phyloP scores from a whole-genome alignment of 2,329 filamentous ascomycete genomes.

The Diaporthe sp. region DNA sequence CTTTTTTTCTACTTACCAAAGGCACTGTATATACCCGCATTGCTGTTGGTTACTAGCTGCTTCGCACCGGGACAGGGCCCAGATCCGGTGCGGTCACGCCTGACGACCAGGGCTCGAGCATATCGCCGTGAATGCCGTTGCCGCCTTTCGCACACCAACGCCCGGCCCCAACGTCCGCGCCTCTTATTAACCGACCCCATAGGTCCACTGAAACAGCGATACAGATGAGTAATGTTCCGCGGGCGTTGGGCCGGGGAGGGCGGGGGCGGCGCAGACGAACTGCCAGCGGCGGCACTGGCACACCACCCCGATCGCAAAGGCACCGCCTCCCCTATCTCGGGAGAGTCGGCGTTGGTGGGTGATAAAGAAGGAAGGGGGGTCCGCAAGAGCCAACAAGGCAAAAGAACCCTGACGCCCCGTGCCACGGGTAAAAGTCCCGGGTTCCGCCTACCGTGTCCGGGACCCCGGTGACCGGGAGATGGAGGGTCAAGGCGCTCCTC shows the following conservation, averaged over 20 bases:
- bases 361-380: not conserved
- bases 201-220: not conserved
- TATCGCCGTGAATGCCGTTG: not conserved
- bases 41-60: constrained; percentile 18
- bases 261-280: not conserved
- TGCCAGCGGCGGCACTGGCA: not conserved
- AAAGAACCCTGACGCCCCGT: constrained; percentile 16
- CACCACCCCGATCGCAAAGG: not conserved
- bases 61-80: not conserved
- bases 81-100: constrained; percentile 11
- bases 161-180: not conserved
- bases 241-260: too few species aligned
- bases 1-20: not conserved
- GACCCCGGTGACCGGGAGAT: not conserved
- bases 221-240: not conserved
- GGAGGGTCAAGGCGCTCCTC: not conserved
- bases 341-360: not conserved
- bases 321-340: not conserved
- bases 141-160: not conserved
- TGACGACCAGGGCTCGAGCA: not conserved
- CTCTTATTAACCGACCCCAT: not conserved
- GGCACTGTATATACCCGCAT: not conserved
- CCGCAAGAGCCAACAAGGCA: not conserved
- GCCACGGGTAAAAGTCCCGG: constrained; percentile 2
- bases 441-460: not conserved